Base-by-base conservation (phyloP, 805 yeast species). In the Candida sakaeoensis region DNA sequence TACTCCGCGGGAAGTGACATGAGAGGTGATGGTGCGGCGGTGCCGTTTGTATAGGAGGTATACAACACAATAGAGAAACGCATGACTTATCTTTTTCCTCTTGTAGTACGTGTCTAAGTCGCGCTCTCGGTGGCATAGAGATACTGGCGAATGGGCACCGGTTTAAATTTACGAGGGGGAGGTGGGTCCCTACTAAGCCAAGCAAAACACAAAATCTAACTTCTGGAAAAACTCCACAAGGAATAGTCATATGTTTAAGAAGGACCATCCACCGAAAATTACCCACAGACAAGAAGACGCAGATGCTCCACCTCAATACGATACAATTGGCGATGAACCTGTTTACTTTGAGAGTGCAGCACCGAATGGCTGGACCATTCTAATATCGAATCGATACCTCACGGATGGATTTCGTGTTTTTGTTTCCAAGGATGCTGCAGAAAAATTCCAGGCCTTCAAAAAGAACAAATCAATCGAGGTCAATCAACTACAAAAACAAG, bases 21-120 rank as follows among this genome's bases (percentile, higher is more conserved):
- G n/a, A 70, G 95, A 39, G 95, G 90, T n/a, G 95, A 85, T 57
- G 95, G 95, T 6, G 83, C 84, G 2, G 81, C 91, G 8, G 74
- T 74, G 12, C 80, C 87, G 1, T 40, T 53, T 13, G 31, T 40
- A 15, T 45, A 34, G 19, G 14, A n/a, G 19, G 14, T 10, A n/a
- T n/a, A n/a, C n/a, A n/a, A n/a, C n/a, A n/a, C n/a, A 16, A 14
- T 3, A 17, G 7, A 16, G 10, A 24, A 22, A 16, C 14, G 16
- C 13, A 33, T 33, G 36, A 22, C 14, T 33, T 10, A 5, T 21
- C 14, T 8, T n/a, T n/a, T n/a, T n/a, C n/a, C n/a, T n/a, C n/a
- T n/a, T n/a, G n/a, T n/a, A n/a, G n/a, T n/a, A 10, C 5, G 9
- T 30, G 30, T 21, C 38, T 35, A 16, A 32, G 35, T 26, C 35